phyloP scores from a whole-genome alignment of 2,329 filamentous ascomycete genomes.

The Rutstroemia sydowiana region DNA sequence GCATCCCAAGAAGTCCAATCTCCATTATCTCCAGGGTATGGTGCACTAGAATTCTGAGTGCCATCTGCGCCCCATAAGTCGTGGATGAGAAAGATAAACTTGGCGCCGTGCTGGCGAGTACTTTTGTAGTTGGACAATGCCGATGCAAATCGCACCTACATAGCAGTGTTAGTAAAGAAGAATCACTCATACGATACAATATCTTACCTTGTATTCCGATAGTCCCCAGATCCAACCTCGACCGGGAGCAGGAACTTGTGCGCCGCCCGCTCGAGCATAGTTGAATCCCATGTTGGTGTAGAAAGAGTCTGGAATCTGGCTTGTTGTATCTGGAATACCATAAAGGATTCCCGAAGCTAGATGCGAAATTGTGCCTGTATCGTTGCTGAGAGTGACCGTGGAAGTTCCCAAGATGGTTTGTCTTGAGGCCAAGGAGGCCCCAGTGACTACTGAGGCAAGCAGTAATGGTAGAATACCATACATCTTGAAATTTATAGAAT shows the following conservation, averaged over 20 bases:
- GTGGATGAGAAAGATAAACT: conserved; percentile 40
- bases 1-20: conserved; percentile 40
- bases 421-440: too few relatives aligned
- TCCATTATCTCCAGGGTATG: conserved; percentile 42
- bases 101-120: conserved; percentile 34
- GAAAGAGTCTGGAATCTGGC: conserved; percentile 34
- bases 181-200: neutral
- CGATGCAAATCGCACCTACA: conserved; percentile 35
- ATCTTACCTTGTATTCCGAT: conserved; percentile 23
- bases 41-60: conserved; percentile 31
- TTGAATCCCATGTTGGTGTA: conserved; percentile 35
- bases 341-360: conserved; percentile 37
- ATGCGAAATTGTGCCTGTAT: conserved; percentile 27
- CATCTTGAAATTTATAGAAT: too few relatives aligned
- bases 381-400: conserved; percentile 15
- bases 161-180: neutral
- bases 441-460: too few relatives aligned
- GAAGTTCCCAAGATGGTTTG: too few relatives aligned
- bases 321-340: conserved; percentile 33
- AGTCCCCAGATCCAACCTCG: conserved; percentile 35
- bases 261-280: conserved; percentile 35
- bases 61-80: conserved; percentile 43
- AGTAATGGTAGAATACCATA: too few relatives aligned
- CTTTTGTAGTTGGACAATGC: conserved; percentile 40
- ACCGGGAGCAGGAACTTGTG: conserved; percentile 29